A percentile compares a stretch with the other conserved stretches of the same genome.
Evolutionary conservation across 495 filamentous ascomycete genomes (phyloP).

Genomic region (Aspergillus affinis): DNA sequence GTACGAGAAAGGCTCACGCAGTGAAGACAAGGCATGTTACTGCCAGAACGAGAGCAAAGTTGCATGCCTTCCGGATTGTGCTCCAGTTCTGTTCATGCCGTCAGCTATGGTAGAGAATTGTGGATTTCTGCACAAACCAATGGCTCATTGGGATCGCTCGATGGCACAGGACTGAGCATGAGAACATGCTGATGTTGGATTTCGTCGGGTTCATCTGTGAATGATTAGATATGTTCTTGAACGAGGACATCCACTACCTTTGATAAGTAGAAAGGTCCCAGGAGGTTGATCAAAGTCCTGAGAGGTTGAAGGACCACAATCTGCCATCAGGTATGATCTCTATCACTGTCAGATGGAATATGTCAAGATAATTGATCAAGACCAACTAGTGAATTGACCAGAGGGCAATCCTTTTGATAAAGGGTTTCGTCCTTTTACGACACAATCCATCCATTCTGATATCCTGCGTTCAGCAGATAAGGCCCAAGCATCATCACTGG

Average conservation of each 20-base stretch:
- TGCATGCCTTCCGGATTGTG: conserved; percentile 28
- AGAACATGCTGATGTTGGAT: conserved; percentile 18
- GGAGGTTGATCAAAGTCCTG: conserved; percentile 20
- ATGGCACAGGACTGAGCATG: conserved; percentile 32
- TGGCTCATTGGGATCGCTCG: conserved; percentile 36
- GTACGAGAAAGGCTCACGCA: conserved; percentile 19
- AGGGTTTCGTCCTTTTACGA: too few species aligned
- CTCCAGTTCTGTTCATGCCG: conserved; percentile 34
- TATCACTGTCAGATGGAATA: background rate
- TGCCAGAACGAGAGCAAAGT: conserved; percentile 32
- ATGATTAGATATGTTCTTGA: background rate
- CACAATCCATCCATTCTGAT: too few species aligned
- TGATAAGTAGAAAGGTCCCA: conserved; percentile 36
- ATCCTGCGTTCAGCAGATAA: background rate
- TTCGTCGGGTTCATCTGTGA: conserved; percentile 22
- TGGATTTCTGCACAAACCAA: conserved; percentile 19
- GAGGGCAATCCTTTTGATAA: too few species aligned
- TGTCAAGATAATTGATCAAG: background rate
- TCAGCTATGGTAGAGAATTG: background rate
- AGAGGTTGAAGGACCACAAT: background rate
- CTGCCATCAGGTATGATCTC: conserved; percentile 20
- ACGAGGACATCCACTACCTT: conserved; percentile 13
- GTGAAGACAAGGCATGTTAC: conserved; percentile 36
- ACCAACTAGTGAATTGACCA: too few species aligned
- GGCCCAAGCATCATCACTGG: background rate